Evolutionary conservation across 345 rosid genomes (phyloP), one percentile per base, ranked within the genome.

Genomic region (Populus ilicifolia): DNA sequence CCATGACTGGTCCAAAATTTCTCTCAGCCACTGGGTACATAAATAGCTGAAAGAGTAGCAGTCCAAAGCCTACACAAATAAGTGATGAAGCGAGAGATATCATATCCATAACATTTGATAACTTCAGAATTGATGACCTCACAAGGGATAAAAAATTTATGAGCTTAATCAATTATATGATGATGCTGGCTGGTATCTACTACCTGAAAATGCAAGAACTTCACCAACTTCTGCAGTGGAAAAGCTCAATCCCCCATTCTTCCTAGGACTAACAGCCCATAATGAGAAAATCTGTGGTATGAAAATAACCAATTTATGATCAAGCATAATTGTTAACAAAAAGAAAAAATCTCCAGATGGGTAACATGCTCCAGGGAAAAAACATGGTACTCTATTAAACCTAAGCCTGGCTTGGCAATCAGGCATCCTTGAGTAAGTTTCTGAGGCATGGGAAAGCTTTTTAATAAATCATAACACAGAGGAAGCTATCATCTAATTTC

Each of bases 201-300:
- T 80, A 88, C 90, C 90, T 73, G 89, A 88, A 52, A 88, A 43
- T 21, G 90, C 89, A 48, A 88, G 90, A 76, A 82, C 89, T 79
- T 81, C 89, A 78, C 90, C 90, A 39, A 86, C 90, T 77, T 83
- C 85, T 25, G 82, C 81, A 69, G 87, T 84, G 41, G 86, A 73
- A 71, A 80, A 86, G 77, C 83, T 83, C 73, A 88, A 71, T 61
- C 91, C 91, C 0, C 89, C 88, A 67, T 74, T 77, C 80, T 77
- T 83, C 38, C 82, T 72, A 20, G 91, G 88, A 77, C 89, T 88
- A 70, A 86, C 82, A 48, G 91, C 87, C 91, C 91, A 88, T 39
- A 88, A 70, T 44, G 89, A 88, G 73, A 88, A 88, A 46, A 88
- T 85, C 91, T 88, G 83, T 52, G 54, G 46, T 23, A 21, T 35